Evolutionary conservation across 345 rosid species (phyloP).

Genomic region (Dovyalis caffra): DNA sequence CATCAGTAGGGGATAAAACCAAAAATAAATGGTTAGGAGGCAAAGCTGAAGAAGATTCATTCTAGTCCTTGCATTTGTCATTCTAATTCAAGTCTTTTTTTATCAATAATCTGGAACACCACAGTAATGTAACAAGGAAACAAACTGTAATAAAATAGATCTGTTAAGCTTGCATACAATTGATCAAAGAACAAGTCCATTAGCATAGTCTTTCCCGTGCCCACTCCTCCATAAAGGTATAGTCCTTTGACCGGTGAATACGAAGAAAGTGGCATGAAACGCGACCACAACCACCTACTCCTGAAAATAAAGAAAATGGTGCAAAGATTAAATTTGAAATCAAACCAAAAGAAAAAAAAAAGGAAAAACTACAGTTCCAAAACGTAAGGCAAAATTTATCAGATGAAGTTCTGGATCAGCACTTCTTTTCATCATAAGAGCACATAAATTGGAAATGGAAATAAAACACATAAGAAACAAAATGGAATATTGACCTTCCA

Average conservation of each 20-base stretch:
- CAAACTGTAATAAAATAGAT: neutral
- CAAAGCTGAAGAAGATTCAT: neutral
- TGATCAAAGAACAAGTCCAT: slow-evolving; percentile 91
- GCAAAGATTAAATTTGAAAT: neutral
- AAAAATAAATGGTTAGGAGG: neutral
- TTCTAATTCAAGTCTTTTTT: neutral
- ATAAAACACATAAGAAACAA: neutral
- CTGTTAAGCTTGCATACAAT: slow-evolving; percentile 50
- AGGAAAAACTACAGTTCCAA: neutral
- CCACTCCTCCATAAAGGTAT: slow-evolving; percentile 95
- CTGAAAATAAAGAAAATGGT: slow-evolving; percentile 37
- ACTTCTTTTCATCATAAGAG: too few relatives aligned
- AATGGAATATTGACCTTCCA: slow-evolving; percentile 49
- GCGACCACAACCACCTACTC: slow-evolving; percentile 96
- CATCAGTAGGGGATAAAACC: neutral
- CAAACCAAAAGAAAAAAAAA: neutral
- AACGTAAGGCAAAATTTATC: neutral
- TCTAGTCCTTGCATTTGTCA: neutral
- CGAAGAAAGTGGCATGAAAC: slow-evolving; percentile 72
- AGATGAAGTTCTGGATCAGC: too few relatives aligned
- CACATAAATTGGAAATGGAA: neutral
- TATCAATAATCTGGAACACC: neutral
- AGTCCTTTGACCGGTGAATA: slow-evolving; percentile 85
- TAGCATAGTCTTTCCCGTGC: slow-evolving; percentile 98
- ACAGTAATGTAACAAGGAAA: neutral